Evolutionary conservation across 2,329 filamentous ascomycete species (phyloP), one percentile per base, ranked within the genome.

Genomic region (Bipolaris victoriae): DNA sequence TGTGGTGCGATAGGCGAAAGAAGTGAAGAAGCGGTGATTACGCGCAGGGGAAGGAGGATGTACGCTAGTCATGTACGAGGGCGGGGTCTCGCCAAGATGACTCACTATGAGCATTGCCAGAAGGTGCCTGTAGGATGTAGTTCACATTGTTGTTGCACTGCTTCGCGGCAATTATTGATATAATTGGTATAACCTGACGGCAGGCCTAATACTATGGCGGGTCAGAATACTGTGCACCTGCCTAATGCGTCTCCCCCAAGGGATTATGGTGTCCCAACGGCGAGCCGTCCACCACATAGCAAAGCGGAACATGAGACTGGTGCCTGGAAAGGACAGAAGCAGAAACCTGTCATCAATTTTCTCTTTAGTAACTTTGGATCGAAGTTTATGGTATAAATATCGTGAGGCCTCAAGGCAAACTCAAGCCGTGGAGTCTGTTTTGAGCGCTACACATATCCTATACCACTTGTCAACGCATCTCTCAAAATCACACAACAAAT

Each of bases 11-110:
- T 31, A 43, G 18, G 31, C 16, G 31, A 50, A 16, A 31, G n/a
- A 49, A 29, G 18, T 37, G 20, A 49, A 7, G 39, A 50, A 24
- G 52, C 22, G 46, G 37, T 31, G 39, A 13, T 45, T 33, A 33
- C 11, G 24, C 29, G 15, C 7, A 31, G 22, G 18, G 37, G 39
- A 36, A 26, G 31, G 15, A 35, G 26, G 26, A 41, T 20, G 29
- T 49, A 45, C 46, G 46, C 39, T 50, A 55, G 33, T 44, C 39
- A 44, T 55, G 29, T 45, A 10, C 44, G 26, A 31, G 41, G 39
- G 52, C 29, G 45, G 26, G 37, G 37, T n/a, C 39, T n/a, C 7
- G 26, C 22, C 15, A 11, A 20, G 49, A 24, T 55, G 46, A 50
- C 29, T 50, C 44, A 41, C 26, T 29, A 29, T 16, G 36, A 16